Evolutionary conservation across 208 protist species (phyloP).

Genomic region (Trypanosoma conorhini): DNA sequence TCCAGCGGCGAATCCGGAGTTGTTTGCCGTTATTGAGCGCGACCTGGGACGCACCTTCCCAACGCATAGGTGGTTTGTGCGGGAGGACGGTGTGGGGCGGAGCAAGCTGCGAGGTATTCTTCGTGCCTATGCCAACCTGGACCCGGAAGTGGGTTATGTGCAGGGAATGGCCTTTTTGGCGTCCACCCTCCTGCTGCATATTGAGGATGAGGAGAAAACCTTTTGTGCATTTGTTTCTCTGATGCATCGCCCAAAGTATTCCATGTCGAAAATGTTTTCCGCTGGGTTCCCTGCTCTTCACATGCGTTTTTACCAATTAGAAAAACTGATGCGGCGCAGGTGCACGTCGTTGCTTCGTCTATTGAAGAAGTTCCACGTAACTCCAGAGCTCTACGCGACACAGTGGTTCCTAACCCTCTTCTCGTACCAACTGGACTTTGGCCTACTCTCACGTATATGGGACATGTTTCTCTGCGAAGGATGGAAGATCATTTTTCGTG

Average conservation of each 20-base stretch:
- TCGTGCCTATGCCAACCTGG: constrained; percentile 74
- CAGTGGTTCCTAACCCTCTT: constrained; percentile 91
- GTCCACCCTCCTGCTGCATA: constrained; percentile 74
- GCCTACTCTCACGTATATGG: constrained; percentile 82
- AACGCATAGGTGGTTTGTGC: constrained; percentile 71
- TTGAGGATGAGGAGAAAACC: constrained; percentile 78
- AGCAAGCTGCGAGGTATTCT: constrained; percentile 71
- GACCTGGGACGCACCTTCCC: constrained; percentile 90
- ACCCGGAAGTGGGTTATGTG: constrained; percentile 80
- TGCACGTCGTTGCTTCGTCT: constrained; percentile 42
- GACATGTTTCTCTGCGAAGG: constrained; percentile 94
- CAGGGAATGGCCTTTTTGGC: constrained; percentile 93
- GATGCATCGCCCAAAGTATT: constrained; percentile 74
- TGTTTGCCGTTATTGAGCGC: constrained; percentile 72
- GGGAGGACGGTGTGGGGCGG: constrained; percentile 42
- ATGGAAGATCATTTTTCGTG: constrained; percentile 90
- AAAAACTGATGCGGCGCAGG: constrained; percentile 55
- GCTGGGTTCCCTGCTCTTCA: constrained; percentile 80
- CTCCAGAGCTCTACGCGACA: constrained; percentile 63
- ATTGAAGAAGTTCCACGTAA: constrained; percentile 33
- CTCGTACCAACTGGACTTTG: constrained; percentile 82
- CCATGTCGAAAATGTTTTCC: constrained; percentile 61
- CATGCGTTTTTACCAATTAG: constrained; percentile 64
- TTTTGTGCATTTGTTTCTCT: constrained; percentile 88
- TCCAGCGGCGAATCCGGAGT: constrained; percentile 26